phyloP scores from a whole-genome alignment of 2,329 filamentous ascomycete species.

The Neonectria hederae region DNA sequence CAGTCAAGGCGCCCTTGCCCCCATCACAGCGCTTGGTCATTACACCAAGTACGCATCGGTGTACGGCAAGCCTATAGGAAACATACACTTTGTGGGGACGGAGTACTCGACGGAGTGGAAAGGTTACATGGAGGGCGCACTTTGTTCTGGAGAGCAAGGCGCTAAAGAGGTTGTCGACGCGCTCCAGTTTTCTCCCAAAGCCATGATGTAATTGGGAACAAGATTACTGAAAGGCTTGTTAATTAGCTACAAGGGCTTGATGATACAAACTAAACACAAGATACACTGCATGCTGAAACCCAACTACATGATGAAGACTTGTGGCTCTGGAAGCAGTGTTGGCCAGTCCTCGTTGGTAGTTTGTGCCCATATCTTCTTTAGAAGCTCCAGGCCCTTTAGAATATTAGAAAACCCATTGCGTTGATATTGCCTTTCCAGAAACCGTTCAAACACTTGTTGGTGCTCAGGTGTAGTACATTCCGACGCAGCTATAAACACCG shows the following conservation, averaged over 20 bases:
- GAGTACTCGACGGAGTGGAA: constrained; percentile 60
- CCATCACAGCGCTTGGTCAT: constrained; percentile 45
- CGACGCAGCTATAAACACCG: constrained; percentile 39
- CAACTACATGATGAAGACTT: constrained; percentile 41
- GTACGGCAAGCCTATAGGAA: constrained; percentile 48
- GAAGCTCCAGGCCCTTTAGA: constrained; percentile 30
- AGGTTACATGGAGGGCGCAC: constrained; percentile 62
- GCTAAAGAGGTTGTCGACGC: constrained; percentile 52
- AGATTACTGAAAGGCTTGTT: too few species aligned
- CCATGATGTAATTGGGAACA: background rate
- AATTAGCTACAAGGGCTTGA: too few species aligned
- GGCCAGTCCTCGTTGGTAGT: constrained; percentile 32
- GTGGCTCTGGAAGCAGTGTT: constrained; percentile 30
- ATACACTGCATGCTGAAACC: too few species aligned
- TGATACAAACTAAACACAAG: background rate
- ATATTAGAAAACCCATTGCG: constrained; percentile 38
- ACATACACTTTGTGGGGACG: constrained; percentile 60
- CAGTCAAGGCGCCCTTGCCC: constrained; percentile 48
- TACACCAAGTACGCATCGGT: constrained; percentile 40
- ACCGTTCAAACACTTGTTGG: constrained; percentile 27
- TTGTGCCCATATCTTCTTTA: constrained; percentile 33
- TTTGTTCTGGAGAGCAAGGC: constrained; percentile 54
- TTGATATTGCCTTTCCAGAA: constrained; percentile 28
- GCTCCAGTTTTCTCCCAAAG: constrained; percentile 15
- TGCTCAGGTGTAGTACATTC: constrained; percentile 32